These are phyloP conservation scores for Wickerhamiella shivajii DNA, from an alignment of 805 yeast species.

Conservation along the genomic window DNA sequence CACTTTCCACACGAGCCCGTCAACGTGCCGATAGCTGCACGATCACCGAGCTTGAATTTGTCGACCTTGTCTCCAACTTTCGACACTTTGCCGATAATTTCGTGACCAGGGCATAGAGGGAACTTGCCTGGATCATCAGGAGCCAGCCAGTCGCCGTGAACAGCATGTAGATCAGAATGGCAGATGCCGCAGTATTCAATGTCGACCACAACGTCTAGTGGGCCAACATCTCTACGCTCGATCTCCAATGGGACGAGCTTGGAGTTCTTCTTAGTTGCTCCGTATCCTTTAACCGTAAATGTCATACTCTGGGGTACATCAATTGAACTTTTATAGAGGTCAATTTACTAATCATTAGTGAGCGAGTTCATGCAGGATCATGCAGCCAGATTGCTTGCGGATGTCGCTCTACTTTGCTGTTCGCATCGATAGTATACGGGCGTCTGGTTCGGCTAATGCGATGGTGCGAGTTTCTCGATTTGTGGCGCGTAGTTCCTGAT, in stretches of 20 bases:
- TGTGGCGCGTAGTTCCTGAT: no score
- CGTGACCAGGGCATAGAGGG: slow-evolving; percentile 37
- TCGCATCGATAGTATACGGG: no score
- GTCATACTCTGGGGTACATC: no score
- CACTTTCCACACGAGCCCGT: slow-evolving; percentile 46
- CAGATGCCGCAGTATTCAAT: slow-evolving; percentile 29
- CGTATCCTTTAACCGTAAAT: background rate
- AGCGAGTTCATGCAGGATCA: no score
- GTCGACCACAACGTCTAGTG: slow-evolving; percentile 24
- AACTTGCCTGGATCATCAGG: no score
- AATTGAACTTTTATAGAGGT: no score
- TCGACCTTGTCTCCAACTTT: slow-evolving; percentile 43
- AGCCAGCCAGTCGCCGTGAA: slow-evolving; percentile 49
- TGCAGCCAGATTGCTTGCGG: no score
- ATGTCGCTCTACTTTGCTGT: no score
- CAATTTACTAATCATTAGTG: no score
- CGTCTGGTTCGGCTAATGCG: no score
- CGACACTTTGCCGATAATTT: slow-evolving; percentile 23
- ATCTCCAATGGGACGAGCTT: slow-evolving; percentile 4
- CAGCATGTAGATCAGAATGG: slow-evolving; percentile 42
- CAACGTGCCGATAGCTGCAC: slow-evolving; percentile 73
- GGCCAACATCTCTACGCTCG: slow-evolving; percentile 11
- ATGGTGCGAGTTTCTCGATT: no score
- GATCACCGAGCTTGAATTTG: slow-evolving; percentile 45
- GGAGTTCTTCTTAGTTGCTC: no score